These are phyloP conservation scores for Ophiostoma sp. DNA, from an alignment of 2,329 filamentous ascomycete genomes.

Conservation along the genomic window DNA sequence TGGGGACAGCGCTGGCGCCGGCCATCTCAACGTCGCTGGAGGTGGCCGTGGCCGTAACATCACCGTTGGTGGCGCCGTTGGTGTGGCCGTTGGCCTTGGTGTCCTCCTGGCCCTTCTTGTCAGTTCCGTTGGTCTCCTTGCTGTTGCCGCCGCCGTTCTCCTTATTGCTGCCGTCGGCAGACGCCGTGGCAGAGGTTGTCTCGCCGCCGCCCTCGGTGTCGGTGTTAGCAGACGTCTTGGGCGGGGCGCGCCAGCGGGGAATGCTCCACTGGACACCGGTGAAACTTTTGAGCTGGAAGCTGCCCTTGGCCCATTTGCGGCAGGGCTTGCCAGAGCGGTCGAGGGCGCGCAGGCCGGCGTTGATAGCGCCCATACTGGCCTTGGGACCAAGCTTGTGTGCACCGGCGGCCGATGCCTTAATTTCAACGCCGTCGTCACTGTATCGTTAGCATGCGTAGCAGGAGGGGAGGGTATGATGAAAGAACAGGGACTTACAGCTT, in stretches of 20 bases:
- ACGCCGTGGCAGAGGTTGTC: conserved; percentile 30
- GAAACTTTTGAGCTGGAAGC: conserved; percentile 86
- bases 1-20: conserved; percentile 52
- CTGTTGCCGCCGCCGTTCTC: conserved; percentile 56
- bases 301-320: conserved; percentile 83
- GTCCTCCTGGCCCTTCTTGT: conserved; percentile 41
- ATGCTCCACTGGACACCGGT: conserved; percentile 84
- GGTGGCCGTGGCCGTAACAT: conserved; percentile 28
- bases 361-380: conserved; percentile 95
- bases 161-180: conserved; percentile 56
- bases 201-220: conserved; percentile 43
- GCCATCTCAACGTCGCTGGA: conserved; percentile 54
- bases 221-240: conserved; percentile 49
- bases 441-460: conserved; percentile 11
- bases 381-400: conserved; percentile 90
- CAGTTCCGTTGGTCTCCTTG: conserved; percentile 43
- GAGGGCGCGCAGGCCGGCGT: conserved; percentile 89
- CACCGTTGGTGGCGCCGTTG: not conserved
- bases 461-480: not conserved
- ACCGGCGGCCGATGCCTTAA: conserved; percentile 48
- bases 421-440: conserved; percentile 66
- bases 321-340: conserved; percentile 91
- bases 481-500: conserved; percentile 69
- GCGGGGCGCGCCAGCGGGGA: conserved; percentile 76
- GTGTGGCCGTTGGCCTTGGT: conserved; percentile 43